phyloP scores from a whole-genome alignment of 306 rosid genomes.

The Prunus armeniaca region DNA sequence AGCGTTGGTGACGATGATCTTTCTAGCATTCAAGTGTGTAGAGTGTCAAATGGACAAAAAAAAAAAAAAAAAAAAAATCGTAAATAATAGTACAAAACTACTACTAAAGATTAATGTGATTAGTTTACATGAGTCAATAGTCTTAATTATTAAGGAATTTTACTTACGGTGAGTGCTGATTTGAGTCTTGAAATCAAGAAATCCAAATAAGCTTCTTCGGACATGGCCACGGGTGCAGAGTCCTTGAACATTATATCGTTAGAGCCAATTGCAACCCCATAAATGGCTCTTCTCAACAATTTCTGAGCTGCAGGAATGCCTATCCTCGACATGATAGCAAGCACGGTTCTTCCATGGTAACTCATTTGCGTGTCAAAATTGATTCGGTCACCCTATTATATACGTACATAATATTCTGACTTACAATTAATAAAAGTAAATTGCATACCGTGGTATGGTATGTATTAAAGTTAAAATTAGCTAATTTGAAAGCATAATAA shows the following conservation, averaged over 20 bases:
- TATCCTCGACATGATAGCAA: background rate
- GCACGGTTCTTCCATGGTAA: background rate
- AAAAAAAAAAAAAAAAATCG: too few relatives aligned
- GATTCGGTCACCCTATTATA: background rate
- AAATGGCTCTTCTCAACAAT: background rate
- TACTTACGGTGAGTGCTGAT: background rate
- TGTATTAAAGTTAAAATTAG: too few relatives aligned
- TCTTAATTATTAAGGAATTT: background rate
- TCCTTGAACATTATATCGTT: background rate
- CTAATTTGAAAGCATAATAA: too few relatives aligned
- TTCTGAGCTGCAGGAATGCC: background rate
- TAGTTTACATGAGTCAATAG: too few relatives aligned
- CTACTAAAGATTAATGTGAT: too few relatives aligned
- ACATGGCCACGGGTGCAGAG: background rate
- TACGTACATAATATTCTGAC: background rate
- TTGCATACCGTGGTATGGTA: too few relatives aligned
- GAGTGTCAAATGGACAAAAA: background rate
- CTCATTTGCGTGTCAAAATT: background rate
- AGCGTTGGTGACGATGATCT: background rate
- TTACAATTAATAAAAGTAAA: too few relatives aligned
- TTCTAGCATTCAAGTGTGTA: background rate
- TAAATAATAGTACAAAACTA: background rate
- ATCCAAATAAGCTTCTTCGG: background rate
- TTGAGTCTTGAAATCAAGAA: background rate
- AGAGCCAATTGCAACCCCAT: background rate